These are phyloP conservation scores for Moniliophthora roreri DNA, from an alignment of 1,284 basidiomycete species.

Conservation along the genomic window DNA sequence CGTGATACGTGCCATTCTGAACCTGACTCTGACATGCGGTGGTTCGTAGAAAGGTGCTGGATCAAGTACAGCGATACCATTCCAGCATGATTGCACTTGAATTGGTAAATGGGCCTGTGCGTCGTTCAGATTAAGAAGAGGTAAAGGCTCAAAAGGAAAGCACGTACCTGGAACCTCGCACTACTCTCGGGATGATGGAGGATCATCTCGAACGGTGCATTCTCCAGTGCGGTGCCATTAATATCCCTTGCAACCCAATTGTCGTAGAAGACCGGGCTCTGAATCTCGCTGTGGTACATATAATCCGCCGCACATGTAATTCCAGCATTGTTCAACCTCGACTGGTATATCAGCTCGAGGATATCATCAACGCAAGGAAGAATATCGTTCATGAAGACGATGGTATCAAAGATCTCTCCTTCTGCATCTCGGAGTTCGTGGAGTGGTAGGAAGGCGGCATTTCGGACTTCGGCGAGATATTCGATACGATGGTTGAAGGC, in stretches of 20 bases:
- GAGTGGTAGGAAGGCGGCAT: slow-evolving; percentile 89
- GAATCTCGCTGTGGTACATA: slow-evolving; percentile 95
- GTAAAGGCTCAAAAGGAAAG: no score
- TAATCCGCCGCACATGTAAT: slow-evolving; percentile 97
- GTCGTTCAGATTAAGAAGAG: no score
- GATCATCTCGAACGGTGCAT: slow-evolving; percentile 91
- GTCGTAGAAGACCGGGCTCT: slow-evolving; percentile 91
- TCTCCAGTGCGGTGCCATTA: slow-evolving; percentile 95
- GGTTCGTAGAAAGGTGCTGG: slow-evolving; percentile 90
- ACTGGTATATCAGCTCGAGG: slow-evolving; percentile 95
- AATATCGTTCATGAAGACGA: slow-evolving; percentile 98
- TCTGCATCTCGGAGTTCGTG: slow-evolving; percentile 89
- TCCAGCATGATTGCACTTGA: slow-evolving; percentile 97
- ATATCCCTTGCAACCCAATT: slow-evolving; percentile 98
- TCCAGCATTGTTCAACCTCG: slow-evolving; percentile 87
- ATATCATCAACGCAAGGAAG: slow-evolving; percentile 94
- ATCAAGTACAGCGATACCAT: slow-evolving; percentile 91
- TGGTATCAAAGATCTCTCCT: slow-evolving; percentile 90
- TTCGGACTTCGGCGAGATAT: slow-evolving; percentile 95
- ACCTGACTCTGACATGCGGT: slow-evolving; percentile 70
- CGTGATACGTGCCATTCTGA: slow-evolving; percentile 86
- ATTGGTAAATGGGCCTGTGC: slow-evolving; percentile 76
- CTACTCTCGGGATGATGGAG: slow-evolving; percentile 82
- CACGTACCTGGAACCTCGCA: slow-evolving; percentile 66
- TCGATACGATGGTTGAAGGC: slow-evolving; percentile 99